Base-by-base conservation (phyloP, 331 rosid species). In the Dryas integrifolia region DNA sequence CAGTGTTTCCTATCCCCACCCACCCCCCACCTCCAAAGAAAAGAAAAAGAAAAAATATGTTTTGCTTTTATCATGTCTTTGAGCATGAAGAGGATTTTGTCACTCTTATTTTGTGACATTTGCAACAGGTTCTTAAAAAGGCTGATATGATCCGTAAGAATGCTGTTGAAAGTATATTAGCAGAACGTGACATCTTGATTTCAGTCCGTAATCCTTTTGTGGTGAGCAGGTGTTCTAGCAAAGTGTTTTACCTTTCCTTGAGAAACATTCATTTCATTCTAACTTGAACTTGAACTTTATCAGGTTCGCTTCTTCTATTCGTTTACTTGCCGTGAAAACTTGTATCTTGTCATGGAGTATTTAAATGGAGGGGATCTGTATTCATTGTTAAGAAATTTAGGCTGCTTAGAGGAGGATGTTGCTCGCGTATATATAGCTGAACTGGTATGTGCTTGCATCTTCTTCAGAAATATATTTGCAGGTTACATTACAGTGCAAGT, bases 231-330 rank as follows among this genome's bases (percentile, higher is more conserved):
- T 80, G 88, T 80, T 74, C 80, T 80, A 77, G 79, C 72, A 30
- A 46, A 52, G 69, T 62, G 11, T 73, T 79, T 48, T 69, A 53
- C 79, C 45, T 46, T 84, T 58, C 71, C 58, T 65, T 51, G 12
- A 61, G 63, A 73, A 79, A 39, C 63, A 55, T 40, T 76, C 68
- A 58, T 64, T 67, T 67, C 74, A 41, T 70, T 70, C 60, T 82
- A 70, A 85, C 77, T 49, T 68, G 58, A 52, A 67, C 67, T 58
- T 82, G 58, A 59, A 71, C 53, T 64, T 73, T 74, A 45, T 76
- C 92, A 95, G 99, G 99, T 95, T 76, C 99, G 99, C 18, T 95
- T 95, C 85, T 95, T 95, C 87, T 95, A 95, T 87, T 95, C 99
- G 44, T 95, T 95, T 81, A 95, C 99, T 65, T 92, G 97, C 65